Base-by-base conservation (phyloP, 371 early-diverging fungal genomes). In the Mortierella sp. region DNA sequence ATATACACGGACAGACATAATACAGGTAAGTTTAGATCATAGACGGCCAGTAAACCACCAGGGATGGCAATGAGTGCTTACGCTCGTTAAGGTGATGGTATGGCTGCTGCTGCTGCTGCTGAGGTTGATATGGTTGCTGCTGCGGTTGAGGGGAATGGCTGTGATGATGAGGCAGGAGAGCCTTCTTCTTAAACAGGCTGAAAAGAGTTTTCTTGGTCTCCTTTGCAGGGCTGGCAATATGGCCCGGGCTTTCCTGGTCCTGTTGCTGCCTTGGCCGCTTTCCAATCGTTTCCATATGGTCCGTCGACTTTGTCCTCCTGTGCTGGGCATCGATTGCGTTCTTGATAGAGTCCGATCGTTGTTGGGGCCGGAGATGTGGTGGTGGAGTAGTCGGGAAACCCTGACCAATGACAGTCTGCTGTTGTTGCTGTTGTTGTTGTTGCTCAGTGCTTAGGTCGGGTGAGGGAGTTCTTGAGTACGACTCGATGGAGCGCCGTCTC, bases 271-370 rank as follows among this genome's bases (percentile, higher is more conserved):
- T 21, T 47, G 48, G 47, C 2, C 69, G 69, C 28, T 60, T 75
- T 1, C 46, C 50, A 21, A 63, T 41, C 44, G 50, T 50, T 9
- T 75, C 76, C 17, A 69, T 64, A 56, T 47, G 59, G 23, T 72
- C 72, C 28, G 57, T 51, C 7, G 72, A 72, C 39, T 72, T 72
- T 72, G 72, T 65, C 52, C 72, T 54, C 42, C 72, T 55, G 52
- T 72, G 72, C 34, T 50, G 50, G 12, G 56, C 57, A 15, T 65
- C 56, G 39, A 32, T 49, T 7, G 42, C 34, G 47, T 59, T 39
- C 44, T 56, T 72, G 43, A 59, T 65, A 23, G 72, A 72, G 28
- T 72, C 65, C 48, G 72, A 62, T 28, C 68, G 57, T 24, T 67
- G 73, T 12, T 72, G 72, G 7, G 56, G 42, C 17, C 58, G 57